Conservation (phyloP, 192 early-diverging fungal species). For the Coemansia brasiliensis region DNA sequence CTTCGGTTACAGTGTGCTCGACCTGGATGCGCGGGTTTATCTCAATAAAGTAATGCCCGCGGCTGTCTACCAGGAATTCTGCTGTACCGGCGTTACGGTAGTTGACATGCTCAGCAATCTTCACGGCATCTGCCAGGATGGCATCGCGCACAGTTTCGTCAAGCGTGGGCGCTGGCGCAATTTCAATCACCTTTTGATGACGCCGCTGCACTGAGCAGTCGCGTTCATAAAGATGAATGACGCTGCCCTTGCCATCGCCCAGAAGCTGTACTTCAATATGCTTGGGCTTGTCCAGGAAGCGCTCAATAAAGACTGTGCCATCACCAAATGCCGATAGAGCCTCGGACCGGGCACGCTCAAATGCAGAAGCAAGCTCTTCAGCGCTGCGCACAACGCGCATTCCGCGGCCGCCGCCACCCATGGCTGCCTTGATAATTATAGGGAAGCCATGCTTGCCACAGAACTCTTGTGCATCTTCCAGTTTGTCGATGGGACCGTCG, state of each 20-base stretch:
- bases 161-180: slow-evolving; percentile 81
- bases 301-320: slow-evolving; percentile 92
- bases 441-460: slow-evolving; percentile 84
- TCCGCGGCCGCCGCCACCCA: slow-evolving; percentile 94
- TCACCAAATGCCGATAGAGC: slow-evolving; percentile 94
- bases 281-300: slow-evolving; percentile 85
- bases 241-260: slow-evolving; percentile 81
- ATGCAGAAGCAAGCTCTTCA: slow-evolving; percentile 70
- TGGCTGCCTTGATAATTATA: slow-evolving; percentile 95
- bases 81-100: slow-evolving; percentile 97
- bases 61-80: slow-evolving; percentile 90
- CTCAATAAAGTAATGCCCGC: slow-evolving; percentile 97
- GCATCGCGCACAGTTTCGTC: slow-evolving; percentile 64
- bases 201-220: slow-evolving; percentile 98
- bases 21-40: slow-evolving; percentile 98
- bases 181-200: slow-evolving; percentile 96
- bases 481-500: slow-evolving; percentile 75
- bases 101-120: slow-evolving; percentile 81
- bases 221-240: slow-evolving; percentile 89
- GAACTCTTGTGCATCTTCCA: slow-evolving; percentile 68
- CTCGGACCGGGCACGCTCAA: slow-evolving; percentile 84
- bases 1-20: slow-evolving; percentile 97
- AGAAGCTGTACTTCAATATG: slow-evolving; percentile 98
- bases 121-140: slow-evolving; percentile 88
- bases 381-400: slow-evolving; percentile 90